Evolutionary conservation across 352 stramenopile genomes (phyloP), one percentile per base, ranked within the genome.

Genomic region (Phytopythium montanum): DNA sequence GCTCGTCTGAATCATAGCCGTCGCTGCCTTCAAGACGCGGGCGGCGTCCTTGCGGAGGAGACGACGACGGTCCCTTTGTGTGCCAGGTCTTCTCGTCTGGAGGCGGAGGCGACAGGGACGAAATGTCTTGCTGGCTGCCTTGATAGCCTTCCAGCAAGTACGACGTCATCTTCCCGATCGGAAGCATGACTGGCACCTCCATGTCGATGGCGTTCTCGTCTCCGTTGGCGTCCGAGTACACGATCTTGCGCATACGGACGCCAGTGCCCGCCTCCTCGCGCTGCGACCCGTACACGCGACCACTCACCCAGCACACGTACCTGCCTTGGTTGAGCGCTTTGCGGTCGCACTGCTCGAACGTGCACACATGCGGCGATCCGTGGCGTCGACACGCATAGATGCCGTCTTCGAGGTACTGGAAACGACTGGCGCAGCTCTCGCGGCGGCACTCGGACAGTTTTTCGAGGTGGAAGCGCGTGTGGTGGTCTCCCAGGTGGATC

Each of bases 271-370:
- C 73, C 61, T 79, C 69, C 69, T 90, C 79, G 6, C 65, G 68
- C 50, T 89, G 81, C 49, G 70, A 55, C 6, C 83, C 83, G 67
- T 90, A 92, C n/a, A 85, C 28, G 18, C 71, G 71, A 1, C 70
- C 62, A 16, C 79, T 92, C 19, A 88, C 72, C 80, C 79, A 90
- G 55, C 83, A 92, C 53, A 90, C 65, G 59, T 90, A 92, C 42
- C 71, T 69, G 7, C 77, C 76, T 46, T 72, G 54, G 13, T 60
- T 65, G 9, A 92, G 54, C 41, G 87, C 61, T 44, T 88, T 80
- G 21, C 69, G 64, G 41, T 90, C 69, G 36, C 83, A 92, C 53
- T 87, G 79, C 50, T 92, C 79, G 49, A 79, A 92, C 6, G 80
- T 92, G 44, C 83, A 92, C 5, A 92, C 75, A 31, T 92, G 83